phyloP scores from a whole-genome alignment of 768 basidiomycete species.

The Amanita molliuscula region DNA sequence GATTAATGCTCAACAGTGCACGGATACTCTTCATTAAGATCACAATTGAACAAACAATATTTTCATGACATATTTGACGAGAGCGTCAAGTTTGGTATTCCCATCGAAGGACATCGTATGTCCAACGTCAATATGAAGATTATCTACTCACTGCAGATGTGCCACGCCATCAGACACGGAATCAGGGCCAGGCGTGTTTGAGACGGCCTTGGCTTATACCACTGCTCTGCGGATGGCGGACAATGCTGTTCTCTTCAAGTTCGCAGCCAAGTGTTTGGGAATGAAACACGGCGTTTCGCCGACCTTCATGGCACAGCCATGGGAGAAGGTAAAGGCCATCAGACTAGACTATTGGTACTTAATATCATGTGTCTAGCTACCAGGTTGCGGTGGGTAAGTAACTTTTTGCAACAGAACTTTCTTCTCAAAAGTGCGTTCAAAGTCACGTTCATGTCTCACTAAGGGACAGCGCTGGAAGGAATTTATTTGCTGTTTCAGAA shows the following conservation, averaged over 20 bases:
- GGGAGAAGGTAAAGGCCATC: slow-evolving; percentile 61
- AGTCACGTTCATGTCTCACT: slow-evolving; percentile 93
- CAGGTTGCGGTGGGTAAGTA: slow-evolving; percentile 86
- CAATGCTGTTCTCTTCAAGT: slow-evolving; percentile 90
- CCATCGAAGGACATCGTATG: slow-evolving; percentile 82
- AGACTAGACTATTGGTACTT: not conserved
- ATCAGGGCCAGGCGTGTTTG: slow-evolving; percentile 82
- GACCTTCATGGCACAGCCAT: slow-evolving; percentile 98
- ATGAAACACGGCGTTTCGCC: slow-evolving; percentile 84
- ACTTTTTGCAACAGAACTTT: not conserved
- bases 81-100: slow-evolving; percentile 60
- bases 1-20: slow-evolving; percentile 62
- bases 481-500: slow-evolving; percentile 68
- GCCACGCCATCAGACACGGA: slow-evolving; percentile 60
- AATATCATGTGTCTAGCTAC: slow-evolving; percentile 43
- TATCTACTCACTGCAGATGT: not conserved
- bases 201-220: slow-evolving; percentile 83
- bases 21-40: slow-evolving; percentile 88
- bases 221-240: slow-evolving; percentile 77
- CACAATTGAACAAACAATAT: slow-evolving; percentile 82
- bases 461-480: slow-evolving; percentile 53
- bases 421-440: not conserved
- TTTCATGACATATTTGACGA: slow-evolving; percentile 84
- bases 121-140: not conserved
- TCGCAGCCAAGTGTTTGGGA: slow-evolving; percentile 83